Conservation (phyloP, 1,284 basidiomycete species). For the Earliella scabrosa region DNA sequence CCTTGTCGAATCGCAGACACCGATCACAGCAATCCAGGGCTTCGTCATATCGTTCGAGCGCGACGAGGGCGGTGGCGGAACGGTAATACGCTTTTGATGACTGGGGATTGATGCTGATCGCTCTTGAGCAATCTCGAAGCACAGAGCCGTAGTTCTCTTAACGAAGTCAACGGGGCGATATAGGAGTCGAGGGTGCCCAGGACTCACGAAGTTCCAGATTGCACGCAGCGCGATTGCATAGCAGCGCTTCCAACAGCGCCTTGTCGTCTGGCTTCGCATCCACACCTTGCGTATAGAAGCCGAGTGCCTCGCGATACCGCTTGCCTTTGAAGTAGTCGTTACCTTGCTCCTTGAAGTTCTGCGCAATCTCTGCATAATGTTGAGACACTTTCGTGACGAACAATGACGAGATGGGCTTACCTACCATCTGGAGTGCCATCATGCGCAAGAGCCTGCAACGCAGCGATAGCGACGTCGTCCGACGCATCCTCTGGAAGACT, state of each 20-base stretch:
- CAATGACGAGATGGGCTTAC: constrained; percentile 36
- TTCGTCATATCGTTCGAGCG: constrained; percentile 77
- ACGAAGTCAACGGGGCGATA: neutral
- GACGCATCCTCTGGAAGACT: constrained; percentile 74
- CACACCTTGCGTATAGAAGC: constrained; percentile 91
- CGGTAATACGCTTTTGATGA: constrained; percentile 87
- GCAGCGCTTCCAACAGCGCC: constrained; percentile 67
- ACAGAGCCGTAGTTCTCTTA: constrained; percentile 88
- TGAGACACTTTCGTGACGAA: neutral
- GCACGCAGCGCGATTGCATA: constrained; percentile 92
- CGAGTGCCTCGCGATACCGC: constrained; percentile 84
- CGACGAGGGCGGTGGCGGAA: constrained; percentile 75
- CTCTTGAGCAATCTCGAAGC: constrained; percentile 82
- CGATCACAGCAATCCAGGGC: constrained; percentile 79
- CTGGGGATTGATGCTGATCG: constrained; percentile 62
- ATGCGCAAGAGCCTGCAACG: constrained; percentile 84
- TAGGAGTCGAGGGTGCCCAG: no score
- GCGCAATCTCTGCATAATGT: constrained; percentile 73
- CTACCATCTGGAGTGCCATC: constrained; percentile 94
- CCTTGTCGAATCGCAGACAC: constrained; percentile 61
- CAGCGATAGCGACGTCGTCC: constrained; percentile 74
- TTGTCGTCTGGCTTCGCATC: constrained; percentile 79
- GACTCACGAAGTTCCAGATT: constrained; percentile 84
- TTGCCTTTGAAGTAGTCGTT: constrained; percentile 93
- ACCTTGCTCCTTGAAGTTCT: constrained; percentile 94